Conservation (phyloP, 495 filamentous ascomycete genomes). For the Hypomontagnella monticulosa region DNA sequence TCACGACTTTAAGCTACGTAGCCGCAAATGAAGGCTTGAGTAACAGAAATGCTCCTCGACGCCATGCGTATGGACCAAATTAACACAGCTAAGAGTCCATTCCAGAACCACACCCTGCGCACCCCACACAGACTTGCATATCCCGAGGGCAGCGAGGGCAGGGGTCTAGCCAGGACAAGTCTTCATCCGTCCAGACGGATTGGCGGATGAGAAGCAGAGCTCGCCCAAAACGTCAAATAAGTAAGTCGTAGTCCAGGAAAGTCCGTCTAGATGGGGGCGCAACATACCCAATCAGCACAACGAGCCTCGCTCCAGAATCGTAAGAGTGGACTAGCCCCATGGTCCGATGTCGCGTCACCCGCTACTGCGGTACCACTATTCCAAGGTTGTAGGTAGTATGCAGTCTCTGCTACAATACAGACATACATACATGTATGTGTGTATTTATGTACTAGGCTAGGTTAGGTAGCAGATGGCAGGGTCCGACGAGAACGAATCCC, state of each 20-base stretch:
- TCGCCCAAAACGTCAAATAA: constrained; percentile 30
- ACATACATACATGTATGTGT: constrained; percentile 13
- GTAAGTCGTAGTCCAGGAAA: constrained; percentile 24
- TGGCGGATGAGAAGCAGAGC: constrained; percentile 33
- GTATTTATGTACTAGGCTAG: constrained; percentile 9
- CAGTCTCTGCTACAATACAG: background rate
- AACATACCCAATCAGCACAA: constrained; percentile 29
- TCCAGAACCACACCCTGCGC: constrained; percentile 37
- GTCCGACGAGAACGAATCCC: constrained; percentile 28
- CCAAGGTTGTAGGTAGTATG: background rate
- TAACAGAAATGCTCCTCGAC: constrained; percentile 30
- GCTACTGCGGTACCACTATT: constrained; percentile 23
- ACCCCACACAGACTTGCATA: constrained; percentile 47
- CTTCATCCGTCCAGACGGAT: constrained; percentile 30
- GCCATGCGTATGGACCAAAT: background rate
- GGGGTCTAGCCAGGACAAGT: constrained; percentile 31
- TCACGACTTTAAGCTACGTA: constrained; percentile 30
- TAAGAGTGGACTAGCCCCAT: constrained; percentile 11
- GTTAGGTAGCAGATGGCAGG: constrained; percentile 26
- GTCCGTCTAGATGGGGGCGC: constrained; percentile 17
- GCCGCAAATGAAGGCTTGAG: constrained; percentile 31
- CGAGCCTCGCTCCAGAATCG: constrained; percentile 17
- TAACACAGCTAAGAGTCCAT: constrained; percentile 26
- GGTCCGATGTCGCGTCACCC: constrained; percentile 41
- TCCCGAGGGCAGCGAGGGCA: constrained; percentile 40